Evolutionary conservation across 1,284 basidiomycete genomes (phyloP).

Genomic region (Fomitopsis pinicola): DNA sequence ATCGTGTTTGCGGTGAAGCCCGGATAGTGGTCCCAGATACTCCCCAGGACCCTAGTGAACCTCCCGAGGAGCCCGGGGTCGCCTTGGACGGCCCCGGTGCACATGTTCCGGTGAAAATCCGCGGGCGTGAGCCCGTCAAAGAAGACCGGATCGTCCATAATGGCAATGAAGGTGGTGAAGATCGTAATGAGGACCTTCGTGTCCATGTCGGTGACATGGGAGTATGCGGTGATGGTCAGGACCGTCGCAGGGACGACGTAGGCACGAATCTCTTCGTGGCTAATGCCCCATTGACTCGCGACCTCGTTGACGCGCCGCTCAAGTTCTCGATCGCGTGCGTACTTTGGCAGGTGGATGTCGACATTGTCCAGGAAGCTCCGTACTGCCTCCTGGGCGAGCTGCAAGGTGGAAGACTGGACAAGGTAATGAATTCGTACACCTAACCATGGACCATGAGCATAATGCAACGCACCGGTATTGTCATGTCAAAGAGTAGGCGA

Average conservation of each 20-base stretch:
- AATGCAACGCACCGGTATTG: neutral
- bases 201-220: constrained; percentile 11
- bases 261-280: neutral
- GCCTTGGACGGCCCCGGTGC: constrained; percentile 10
- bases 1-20: constrained; percentile 13
- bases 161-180: constrained; percentile 11
- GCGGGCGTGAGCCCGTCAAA: constrained; percentile 8
- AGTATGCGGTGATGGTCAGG: constrained; percentile 10
- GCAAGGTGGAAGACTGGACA: neutral
- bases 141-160: constrained; percentile 11
- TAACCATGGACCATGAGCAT: too few species aligned
- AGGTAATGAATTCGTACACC: too few species aligned
- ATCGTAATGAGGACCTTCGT: constrained; percentile 12
- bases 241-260: constrained; percentile 4
- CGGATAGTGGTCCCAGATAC: constrained; percentile 11
- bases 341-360: neutral
- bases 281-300: neutral
- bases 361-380: neutral
- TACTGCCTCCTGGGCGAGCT: neutral
- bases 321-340: constrained; percentile 1
- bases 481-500: neutral
- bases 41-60: constrained; percentile 9
- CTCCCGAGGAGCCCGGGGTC: constrained; percentile 11
- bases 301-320: constrained; percentile 5
- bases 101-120: constrained; percentile 13